Conservation (phyloP, 495 filamentous ascomycete genomes). For the Aspergillus carlsbadensis region DNA sequence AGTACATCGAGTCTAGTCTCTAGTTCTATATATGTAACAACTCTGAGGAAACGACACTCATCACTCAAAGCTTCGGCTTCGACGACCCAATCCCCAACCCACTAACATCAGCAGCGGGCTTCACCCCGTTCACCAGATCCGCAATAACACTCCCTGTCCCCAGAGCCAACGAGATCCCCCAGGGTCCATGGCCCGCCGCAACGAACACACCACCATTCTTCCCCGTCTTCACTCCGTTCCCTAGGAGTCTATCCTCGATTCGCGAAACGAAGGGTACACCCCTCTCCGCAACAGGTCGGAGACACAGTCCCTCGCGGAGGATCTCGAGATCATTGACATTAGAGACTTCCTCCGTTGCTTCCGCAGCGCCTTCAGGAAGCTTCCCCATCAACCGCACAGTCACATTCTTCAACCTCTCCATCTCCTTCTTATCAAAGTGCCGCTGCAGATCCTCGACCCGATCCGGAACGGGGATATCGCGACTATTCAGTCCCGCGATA, state of each 20-base stretch:
- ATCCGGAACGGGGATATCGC: constrained; percentile 55
- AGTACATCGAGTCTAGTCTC: neutral
- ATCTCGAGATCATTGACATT: constrained; percentile 58
- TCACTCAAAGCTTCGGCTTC: constrained; percentile 7
- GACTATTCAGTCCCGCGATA: constrained; percentile 69
- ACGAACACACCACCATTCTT: constrained; percentile 64
- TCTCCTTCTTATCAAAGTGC: constrained; percentile 39
- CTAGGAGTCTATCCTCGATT: constrained; percentile 54
- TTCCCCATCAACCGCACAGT: constrained; percentile 56
- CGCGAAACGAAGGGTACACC: constrained; percentile 62
- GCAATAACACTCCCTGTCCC: constrained; percentile 68
- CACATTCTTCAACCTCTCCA: constrained; percentile 52
- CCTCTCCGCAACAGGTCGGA: constrained; percentile 63
- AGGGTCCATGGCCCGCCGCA: constrained; percentile 71
- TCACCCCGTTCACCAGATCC: constrained; percentile 57
- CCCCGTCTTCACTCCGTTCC: constrained; percentile 41
- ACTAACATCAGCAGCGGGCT: constrained; percentile 50
- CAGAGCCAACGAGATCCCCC: constrained; percentile 62
- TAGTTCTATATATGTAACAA: neutral
- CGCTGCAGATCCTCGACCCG: constrained; percentile 47
- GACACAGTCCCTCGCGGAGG: constrained; percentile 66
- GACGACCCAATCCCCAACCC: constrained; percentile 32
- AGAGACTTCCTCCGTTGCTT: constrained; percentile 18
- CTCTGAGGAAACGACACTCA: too few species aligned
- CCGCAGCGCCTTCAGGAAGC: constrained; percentile 16